Percentiles rank a stretch among this genome's conserved stretches.
phyloP scores from a whole-genome alignment of 768 basidiomycete species.

The Kwoniella sp. region DNA sequence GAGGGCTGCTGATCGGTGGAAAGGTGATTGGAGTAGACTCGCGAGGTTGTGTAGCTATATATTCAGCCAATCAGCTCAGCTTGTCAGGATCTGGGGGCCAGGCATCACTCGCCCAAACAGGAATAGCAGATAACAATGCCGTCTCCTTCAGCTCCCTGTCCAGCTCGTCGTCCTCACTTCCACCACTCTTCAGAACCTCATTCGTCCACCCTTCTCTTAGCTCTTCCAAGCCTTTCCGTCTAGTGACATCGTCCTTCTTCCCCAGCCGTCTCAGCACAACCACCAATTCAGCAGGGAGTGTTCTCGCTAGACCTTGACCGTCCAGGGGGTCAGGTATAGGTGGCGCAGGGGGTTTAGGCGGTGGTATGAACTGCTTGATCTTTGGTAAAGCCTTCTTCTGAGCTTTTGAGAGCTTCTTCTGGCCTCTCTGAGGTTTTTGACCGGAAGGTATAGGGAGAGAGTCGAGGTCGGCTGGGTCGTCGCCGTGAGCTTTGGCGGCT shows the following conservation, averaged over 20 bases:
- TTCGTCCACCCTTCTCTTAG: constrained; percentile 70
- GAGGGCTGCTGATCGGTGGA: constrained; percentile 68
- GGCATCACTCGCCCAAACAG: constrained; percentile 91
- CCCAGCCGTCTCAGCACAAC: constrained; percentile 76
- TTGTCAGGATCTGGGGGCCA: too few species aligned
- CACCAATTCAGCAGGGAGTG: constrained; percentile 76
- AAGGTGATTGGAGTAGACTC: constrained; percentile 74
- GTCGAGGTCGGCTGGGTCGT: constrained; percentile 27
- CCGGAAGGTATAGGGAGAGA: constrained; percentile 34
- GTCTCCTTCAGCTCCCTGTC: constrained; percentile 62
- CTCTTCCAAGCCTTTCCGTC: constrained; percentile 81
- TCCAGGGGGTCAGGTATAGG: constrained; percentile 78
- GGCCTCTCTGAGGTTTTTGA: constrained; percentile 57
- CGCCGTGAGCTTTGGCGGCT: constrained; percentile 57
- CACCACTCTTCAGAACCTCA: constrained; percentile 56
- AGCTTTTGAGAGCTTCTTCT: constrained; percentile 61
- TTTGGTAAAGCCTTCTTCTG: constrained; percentile 66
- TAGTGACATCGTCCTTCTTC: constrained; percentile 88
- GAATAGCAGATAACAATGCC: constrained; percentile 58
- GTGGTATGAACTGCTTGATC: constrained; percentile 83
- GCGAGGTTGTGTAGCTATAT: constrained; percentile 82
- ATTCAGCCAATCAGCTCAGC: too few species aligned
- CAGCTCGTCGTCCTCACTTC: constrained; percentile 58
- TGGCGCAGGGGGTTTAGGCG: constrained; percentile 62
- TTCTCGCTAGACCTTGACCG: constrained; percentile 72